These are phyloP conservation scores for Salvia rosmarinus DNA, from an alignment of 257 asterid species.

Conservation along the genomic window DNA sequence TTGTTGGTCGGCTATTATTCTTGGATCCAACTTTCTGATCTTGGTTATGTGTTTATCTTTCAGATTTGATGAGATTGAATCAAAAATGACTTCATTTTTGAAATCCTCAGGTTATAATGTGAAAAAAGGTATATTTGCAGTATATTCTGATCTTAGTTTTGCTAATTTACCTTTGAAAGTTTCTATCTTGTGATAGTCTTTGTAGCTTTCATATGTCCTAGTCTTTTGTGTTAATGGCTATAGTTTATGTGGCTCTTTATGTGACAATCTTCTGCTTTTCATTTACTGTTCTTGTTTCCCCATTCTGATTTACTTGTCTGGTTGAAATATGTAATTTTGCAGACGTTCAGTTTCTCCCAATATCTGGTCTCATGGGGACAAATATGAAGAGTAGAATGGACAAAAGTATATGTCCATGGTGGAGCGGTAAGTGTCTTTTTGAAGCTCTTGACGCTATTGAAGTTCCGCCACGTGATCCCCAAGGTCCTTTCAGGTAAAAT, in stretches of 20 bases:
- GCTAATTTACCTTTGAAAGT: neutral
- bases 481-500: conserved; percentile 83
- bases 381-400: conserved; percentile 76
- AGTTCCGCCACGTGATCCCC: conserved; percentile 81
- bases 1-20: conserved; percentile 4
- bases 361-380: conserved; percentile 83
- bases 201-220: neutral
- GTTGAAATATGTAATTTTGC: conserved; percentile 30
- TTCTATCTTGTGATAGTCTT: too few relatives aligned
- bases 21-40: conserved; percentile 20
- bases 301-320: neutral
- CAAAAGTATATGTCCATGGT: conserved; percentile 74
- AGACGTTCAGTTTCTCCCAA: conserved; percentile 94
- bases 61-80: conserved; percentile 97
- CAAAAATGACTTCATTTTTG: conserved; percentile 72
- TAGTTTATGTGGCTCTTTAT: conserved; percentile 4
- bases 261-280: conserved; percentile 7
- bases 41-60: conserved; percentile 26
- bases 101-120: conserved; percentile 87
- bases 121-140: conserved; percentile 66
- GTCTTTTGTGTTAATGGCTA: neutral
- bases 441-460: conserved; percentile 88
- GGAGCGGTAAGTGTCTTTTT: conserved; percentile 87
- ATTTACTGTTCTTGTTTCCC: neutral
- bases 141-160: neutral